Conservation (phyloP, 2,329 filamentous ascomycete genomes). For the Peltaster fructicola region DNA sequence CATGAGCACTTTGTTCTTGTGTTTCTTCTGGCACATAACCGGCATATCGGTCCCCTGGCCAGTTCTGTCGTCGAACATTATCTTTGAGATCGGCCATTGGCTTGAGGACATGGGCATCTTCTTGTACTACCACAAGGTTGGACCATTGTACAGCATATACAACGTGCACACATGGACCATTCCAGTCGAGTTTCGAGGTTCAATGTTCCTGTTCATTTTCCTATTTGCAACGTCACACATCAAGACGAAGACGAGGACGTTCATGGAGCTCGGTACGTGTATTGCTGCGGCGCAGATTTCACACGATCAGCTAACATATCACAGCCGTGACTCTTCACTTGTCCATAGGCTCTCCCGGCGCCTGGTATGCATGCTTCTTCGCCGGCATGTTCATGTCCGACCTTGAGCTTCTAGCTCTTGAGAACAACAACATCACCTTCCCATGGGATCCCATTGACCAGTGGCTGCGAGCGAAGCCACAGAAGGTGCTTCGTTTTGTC, state of each 20-base stretch:
- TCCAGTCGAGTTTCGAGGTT: conserved; percentile 45
- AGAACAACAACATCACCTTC: conserved; percentile 5
- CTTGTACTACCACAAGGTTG: conserved; percentile 42
- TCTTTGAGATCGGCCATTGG: conserved; percentile 33
- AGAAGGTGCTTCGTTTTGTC: conserved; percentile 3
- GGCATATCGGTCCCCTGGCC: conserved; percentile 25
- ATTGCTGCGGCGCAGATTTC: too few relatives aligned
- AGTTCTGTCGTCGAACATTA: conserved; percentile 22
- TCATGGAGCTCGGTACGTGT: too few relatives aligned
- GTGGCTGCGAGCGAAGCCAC: conserved; percentile 5
- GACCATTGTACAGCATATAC: conserved; percentile 12
- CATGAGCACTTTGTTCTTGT: conserved; percentile 34
- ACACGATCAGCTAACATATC: too few relatives aligned
- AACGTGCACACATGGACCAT: conserved; percentile 37
- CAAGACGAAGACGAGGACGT: conserved; percentile 5
- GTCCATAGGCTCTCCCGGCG: too few relatives aligned
- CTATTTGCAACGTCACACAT: conserved; percentile 31
- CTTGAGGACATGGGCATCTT: conserved; percentile 46
- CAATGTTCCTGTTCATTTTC: conserved; percentile 42
- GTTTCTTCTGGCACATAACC: conserved; percentile 36
- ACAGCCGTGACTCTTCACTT: too few relatives aligned
- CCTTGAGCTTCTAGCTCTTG: conserved; percentile 35
- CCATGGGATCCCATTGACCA: conserved; percentile 8
- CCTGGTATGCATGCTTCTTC: conserved; percentile 41
- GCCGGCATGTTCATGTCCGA: conserved; percentile 44